Evolutionary conservation across 805 yeast genomes (phyloP).

Genomic region (Cyberlindnera galapagoensis): DNA sequence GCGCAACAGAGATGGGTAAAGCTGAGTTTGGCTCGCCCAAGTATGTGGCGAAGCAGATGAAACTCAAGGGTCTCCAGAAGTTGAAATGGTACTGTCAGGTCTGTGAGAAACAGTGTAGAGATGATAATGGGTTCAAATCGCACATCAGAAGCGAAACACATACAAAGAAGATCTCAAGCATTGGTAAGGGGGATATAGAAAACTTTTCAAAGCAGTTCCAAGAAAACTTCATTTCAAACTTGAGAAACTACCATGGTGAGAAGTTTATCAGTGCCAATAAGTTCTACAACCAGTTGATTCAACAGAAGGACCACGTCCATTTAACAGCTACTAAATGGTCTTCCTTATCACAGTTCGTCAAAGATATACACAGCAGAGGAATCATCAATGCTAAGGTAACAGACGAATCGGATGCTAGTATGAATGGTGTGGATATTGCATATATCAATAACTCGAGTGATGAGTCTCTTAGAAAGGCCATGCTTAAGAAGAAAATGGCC

Average conservation of each 20-base stretch:
- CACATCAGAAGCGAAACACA: constrained; percentile 85
- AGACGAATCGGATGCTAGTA: constrained; percentile 26
- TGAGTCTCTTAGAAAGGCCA: constrained; percentile 35
- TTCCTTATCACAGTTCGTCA: constrained; percentile 61
- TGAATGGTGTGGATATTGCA: constrained; percentile 37
- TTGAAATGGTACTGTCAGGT: constrained; percentile 85
- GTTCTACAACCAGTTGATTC: constrained; percentile 86
- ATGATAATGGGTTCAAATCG: constrained; percentile 90
- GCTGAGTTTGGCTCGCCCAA: constrained; percentile 66
- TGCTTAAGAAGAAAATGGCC: constrained; percentile 30
- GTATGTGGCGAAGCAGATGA: constrained; percentile 67
- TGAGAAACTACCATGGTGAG: constrained; percentile 72
- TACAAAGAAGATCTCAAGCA: constrained; percentile 44
- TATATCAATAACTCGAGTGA: constrained; percentile 52
- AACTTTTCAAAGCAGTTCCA: constrained; percentile 57
- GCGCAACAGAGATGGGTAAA: constrained; percentile 36
- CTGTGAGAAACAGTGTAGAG: constrained; percentile 91
- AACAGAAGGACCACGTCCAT: constrained; percentile 78
- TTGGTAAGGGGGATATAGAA: constrained; percentile 44
- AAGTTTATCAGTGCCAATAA: constrained; percentile 73
- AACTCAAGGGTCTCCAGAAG: constrained; percentile 79
- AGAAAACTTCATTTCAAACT: constrained; percentile 53
- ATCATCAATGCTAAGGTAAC: constrained; percentile 41
- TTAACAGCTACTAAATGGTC: constrained; percentile 85
- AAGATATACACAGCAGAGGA: constrained; percentile 51